Percentiles rank a stretch among this genome's conserved stretches.
phyloP scores from a whole-genome alignment of 495 filamentous ascomycete genomes.

The Oleoguttula mirabilis region DNA sequence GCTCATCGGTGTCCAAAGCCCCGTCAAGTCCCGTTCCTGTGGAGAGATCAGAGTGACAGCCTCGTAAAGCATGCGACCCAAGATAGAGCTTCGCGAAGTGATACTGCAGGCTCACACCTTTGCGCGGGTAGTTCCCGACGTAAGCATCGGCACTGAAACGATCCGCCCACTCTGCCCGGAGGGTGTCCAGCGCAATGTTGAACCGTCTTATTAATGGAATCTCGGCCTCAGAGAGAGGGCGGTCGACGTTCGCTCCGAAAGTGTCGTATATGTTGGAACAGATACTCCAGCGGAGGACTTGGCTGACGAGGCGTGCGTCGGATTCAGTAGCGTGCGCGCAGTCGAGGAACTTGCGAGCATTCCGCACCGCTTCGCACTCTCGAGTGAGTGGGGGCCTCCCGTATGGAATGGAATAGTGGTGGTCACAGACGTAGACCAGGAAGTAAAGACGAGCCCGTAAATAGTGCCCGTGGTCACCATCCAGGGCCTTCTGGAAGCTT shows the following conservation, averaged over 20 bases:
- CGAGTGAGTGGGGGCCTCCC: slow-evolving; percentile 42
- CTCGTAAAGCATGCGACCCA: slow-evolving; percentile 35
- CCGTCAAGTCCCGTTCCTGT: slow-evolving; percentile 25
- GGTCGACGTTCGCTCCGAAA: slow-evolving; percentile 32
- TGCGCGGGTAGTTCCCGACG: slow-evolving; percentile 41
- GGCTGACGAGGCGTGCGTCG: slow-evolving; percentile 28
- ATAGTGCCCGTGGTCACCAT: slow-evolving; percentile 30
- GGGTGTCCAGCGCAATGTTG: slow-evolving; percentile 17
- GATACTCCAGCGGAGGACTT: slow-evolving; percentile 31
- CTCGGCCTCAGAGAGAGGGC: slow-evolving; percentile 19
- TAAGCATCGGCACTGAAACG: slow-evolving; percentile 14
- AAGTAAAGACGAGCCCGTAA: slow-evolving; percentile 38
- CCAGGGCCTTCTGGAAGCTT: slow-evolving; percentile 38
- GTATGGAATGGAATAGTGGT: slow-evolving; percentile 45
- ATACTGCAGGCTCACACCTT: slow-evolving; percentile 41
- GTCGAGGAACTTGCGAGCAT: background rate
- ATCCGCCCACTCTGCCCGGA: slow-evolving; percentile 14
- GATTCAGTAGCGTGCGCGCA: slow-evolving; percentile 11
- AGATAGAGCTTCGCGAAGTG: slow-evolving; percentile 40
- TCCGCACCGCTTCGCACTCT: slow-evolving; percentile 16
- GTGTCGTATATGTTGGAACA: slow-evolving; percentile 29
- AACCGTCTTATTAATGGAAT: slow-evolving; percentile 13
- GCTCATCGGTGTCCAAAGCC: slow-evolving; percentile 19
- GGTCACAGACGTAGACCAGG: slow-evolving; percentile 44
- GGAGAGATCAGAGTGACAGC: no score